Evolutionary conservation across 306 rosid species (phyloP).

Genomic region (Argentina anserina): DNA sequence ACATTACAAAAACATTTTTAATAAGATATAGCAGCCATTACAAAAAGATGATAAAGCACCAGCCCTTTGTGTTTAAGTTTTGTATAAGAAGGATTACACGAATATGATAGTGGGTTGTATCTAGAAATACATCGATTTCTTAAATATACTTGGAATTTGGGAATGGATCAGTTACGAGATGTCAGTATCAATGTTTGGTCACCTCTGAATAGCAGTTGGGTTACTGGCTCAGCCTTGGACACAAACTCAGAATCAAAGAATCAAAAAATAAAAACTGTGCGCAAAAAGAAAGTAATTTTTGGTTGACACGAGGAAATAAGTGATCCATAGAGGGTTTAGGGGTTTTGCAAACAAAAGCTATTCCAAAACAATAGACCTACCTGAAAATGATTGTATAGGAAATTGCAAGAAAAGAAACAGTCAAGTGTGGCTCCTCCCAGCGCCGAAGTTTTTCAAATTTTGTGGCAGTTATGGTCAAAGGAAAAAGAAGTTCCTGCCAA

Average conservation of each 20-base stretch:
- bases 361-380: slow-evolving; percentile 30
- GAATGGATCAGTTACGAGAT: background rate
- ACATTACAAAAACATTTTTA: background rate
- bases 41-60: background rate
- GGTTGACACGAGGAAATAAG: background rate
- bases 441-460: slow-evolving; percentile 70
- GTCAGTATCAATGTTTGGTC: background rate
- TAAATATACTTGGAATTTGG: background rate
- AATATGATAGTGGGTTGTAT: background rate
- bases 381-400: slow-evolving; percentile 68
- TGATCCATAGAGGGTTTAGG: background rate
- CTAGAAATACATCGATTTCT: background rate
- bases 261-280: background rate
- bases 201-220: background rate
- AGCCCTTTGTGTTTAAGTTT: background rate
- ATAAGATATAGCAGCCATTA: background rate
- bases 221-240: background rate
- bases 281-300: no score
- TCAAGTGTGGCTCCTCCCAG: slow-evolving; percentile 91
- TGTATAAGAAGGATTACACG: background rate
- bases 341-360: background rate
- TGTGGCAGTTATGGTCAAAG: slow-evolving; percentile 48
- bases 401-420: slow-evolving; percentile 66
- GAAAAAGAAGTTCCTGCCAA: slow-evolving; percentile 81
- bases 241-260: background rate